A percentile compares a stretch with the other conserved stretches of the same genome.
phyloP scores from a whole-genome alignment of 106 monocot species.

The Phalaenopsis aphrodite region DNA sequence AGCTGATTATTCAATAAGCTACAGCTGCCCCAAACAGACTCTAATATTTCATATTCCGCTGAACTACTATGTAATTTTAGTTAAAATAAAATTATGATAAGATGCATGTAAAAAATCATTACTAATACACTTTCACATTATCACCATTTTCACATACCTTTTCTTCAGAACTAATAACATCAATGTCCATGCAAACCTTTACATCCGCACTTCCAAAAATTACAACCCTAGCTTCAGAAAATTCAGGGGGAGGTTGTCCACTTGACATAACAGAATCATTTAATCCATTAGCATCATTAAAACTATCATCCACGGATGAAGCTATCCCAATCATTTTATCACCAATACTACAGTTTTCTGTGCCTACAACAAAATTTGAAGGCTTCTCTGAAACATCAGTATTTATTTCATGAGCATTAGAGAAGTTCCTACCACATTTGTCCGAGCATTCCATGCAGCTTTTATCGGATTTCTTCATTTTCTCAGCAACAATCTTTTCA shows the following conservation, averaged over 20 bases:
- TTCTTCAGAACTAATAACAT: neutral
- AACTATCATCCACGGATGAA: neutral
- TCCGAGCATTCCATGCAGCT: neutral
- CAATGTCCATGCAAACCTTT: conserved; percentile 1
- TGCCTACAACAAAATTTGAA: neutral
- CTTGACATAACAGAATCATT: neutral
- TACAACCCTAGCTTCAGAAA: neutral
- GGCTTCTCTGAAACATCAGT: neutral
- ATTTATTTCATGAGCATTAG: too few species aligned
- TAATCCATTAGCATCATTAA: neutral
- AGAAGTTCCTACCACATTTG: too few species aligned
- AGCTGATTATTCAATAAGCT: too few species aligned
- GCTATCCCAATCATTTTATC: neutral
- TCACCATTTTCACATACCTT: conserved; percentile 1
- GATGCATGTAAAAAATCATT: too few species aligned
- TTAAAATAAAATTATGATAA: too few species aligned
- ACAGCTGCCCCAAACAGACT: too few species aligned
- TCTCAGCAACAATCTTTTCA: neutral
- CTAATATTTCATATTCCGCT: too few species aligned
- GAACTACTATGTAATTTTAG: too few species aligned
- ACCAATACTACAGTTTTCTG: neutral
- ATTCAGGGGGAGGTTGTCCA: neutral
- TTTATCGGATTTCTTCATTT: neutral
- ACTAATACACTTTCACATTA: neutral
- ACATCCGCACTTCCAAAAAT: neutral